Base-by-base conservation (phyloP, 805 yeast species). In the Spathaspora arborariae region DNA sequence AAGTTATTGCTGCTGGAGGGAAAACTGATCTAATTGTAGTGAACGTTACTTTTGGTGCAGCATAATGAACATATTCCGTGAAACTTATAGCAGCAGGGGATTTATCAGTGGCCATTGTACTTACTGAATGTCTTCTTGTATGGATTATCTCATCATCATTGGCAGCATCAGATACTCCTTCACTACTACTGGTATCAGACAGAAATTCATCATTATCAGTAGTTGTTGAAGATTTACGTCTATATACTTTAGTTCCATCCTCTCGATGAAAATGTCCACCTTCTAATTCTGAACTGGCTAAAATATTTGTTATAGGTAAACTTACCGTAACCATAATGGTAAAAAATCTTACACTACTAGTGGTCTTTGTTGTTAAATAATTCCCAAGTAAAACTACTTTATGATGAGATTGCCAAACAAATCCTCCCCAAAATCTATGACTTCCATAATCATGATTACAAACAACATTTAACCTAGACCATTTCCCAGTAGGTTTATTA, bases 321-420 rank as follows among this genome's bases (percentile, higher is more conserved):
- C 79, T 76, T 24, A 80, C 76, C 1, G 80, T 71, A 2, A 79
- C 62, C 57, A 81, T 57, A 37, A 65, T 61, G 47, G 71, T 78
- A 73, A 59, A 81, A 53, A 63, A 77, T 41, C 80, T 65, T 13
- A 75, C 66, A 45, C 76, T 66, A 44, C 80, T 73, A 2, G 77
- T 66, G 2, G 81, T 72, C 36, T 59, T 59, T 1, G 75, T 63
- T 3, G 79, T 71, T n/a, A 70, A 64, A 26, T 59, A 56, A 52
- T 73, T 75, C 1, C 94, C 94, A 30, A 86, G 55, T 22, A 84
- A 62, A 1, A 84, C 65, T 1, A 84, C 81, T 58, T 81, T 82
- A 57, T 86, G 92, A 61, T 86, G 95, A 0, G 91, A 83, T 26
- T 76, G 76, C 95, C 95, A 86, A 1, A 81, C 81, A 62, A 77